Evolutionary conservation across 306 rosid genomes (phyloP).

Genomic region (Prunus dulcis): DNA sequence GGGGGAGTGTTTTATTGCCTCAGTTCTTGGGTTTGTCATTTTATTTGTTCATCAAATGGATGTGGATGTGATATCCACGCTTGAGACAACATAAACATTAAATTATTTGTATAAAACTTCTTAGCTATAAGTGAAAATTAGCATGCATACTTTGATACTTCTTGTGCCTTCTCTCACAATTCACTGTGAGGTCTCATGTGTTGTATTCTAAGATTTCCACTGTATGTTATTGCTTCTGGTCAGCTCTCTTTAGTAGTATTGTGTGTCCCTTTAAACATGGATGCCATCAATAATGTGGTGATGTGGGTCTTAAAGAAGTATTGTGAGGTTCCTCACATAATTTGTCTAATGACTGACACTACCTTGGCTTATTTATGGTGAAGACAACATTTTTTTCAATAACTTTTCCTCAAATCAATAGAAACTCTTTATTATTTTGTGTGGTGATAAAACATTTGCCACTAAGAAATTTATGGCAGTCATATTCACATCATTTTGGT

Average conservation of each 20-base stretch:
- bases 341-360: no score
- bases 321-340: no score
- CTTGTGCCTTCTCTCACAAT: neutral
- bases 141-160: neutral
- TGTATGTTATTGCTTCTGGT: neutral
- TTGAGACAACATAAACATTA: neutral
- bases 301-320: neutral
- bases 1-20: neutral
- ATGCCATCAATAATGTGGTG: no score
- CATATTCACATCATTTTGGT: neutral
- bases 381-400: no score
- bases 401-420: no score
- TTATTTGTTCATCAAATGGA: neutral
- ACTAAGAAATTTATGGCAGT: neutral
- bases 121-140: neutral
- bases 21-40: neutral
- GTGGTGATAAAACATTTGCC: no score
- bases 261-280: neutral
- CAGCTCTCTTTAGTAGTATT: neutral
- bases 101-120: neutral
- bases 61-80: neutral
- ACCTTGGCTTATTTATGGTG: no score
- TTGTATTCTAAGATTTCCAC: neutral
- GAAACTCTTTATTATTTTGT: no score
- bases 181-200: neutral